These are phyloP conservation scores for Hypericum androsaemum DNA, from an alignment of 345 rosid species.

Conservation along the genomic window DNA sequence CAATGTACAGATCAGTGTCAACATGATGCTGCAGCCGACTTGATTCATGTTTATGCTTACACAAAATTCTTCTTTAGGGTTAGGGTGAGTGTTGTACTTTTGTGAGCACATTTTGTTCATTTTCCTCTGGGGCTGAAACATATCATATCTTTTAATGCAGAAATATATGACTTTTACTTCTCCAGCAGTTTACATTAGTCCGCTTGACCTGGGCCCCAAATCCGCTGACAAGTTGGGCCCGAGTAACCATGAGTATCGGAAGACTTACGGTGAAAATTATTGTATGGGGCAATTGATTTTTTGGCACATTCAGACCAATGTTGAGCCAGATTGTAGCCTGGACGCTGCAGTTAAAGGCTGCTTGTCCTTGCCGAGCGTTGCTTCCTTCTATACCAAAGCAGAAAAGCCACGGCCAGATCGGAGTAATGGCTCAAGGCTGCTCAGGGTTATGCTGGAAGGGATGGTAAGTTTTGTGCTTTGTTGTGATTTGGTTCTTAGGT, in stretches of 20 bases:
- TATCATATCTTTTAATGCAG: conserved; percentile 26
- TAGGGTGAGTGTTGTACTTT: conserved; percentile 38
- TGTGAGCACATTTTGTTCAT: background rate
- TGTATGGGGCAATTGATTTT: conserved; percentile 93
- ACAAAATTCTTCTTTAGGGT: conserved; percentile 75
- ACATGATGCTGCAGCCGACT: conserved; percentile 98
- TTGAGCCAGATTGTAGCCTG: conserved; percentile 69
- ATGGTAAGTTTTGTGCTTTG: conserved; percentile 42
- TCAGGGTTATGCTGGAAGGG: conserved; percentile 61
- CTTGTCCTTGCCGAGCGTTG: conserved; percentile 72
- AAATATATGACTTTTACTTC: conserved; percentile 73
- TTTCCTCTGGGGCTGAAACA: conserved; percentile 12
- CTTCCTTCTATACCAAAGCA: conserved; percentile 78
- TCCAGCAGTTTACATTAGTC: conserved; percentile 78
- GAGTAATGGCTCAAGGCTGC: conserved; percentile 69
- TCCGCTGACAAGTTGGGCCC: conserved; percentile 62
- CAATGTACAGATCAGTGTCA: conserved; percentile 90
- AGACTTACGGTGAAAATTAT: conserved; percentile 85
- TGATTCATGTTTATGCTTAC: conserved; percentile 85
- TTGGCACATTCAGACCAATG: conserved; percentile 87
- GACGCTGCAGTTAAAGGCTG: conserved; percentile 74
- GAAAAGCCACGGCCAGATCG: conserved; percentile 78
- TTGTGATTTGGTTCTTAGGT: background rate
- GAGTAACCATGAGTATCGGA: conserved; percentile 62
- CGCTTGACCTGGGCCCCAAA: conserved; percentile 89